Evolutionary conservation across 768 basidiomycete genomes (phyloP), one percentile per base, ranked within the genome.

Genomic region (Tricholoma bakamatsutake): DNA sequence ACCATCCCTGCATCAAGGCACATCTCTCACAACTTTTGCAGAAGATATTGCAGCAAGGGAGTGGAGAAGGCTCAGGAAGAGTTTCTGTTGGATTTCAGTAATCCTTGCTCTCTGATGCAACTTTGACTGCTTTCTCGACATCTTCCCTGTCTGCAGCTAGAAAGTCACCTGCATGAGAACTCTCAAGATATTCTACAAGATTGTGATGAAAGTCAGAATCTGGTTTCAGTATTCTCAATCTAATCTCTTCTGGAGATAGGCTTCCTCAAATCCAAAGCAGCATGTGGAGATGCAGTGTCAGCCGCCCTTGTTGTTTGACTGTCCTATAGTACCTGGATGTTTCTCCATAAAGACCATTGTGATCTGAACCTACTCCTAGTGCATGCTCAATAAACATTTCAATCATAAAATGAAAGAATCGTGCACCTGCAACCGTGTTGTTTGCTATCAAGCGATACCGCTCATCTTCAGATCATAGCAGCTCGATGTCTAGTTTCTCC

Each of bases 281-380:
- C 46, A 69, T 17, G 51, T 71, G 71, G 0, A 69, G 42, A 56
- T 71, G 69, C 0, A 71, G 49, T 0, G 66, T 70, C 0, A 67
- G 48, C 0, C 64, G 51, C 0, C 68, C 69, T 56, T 72, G 71
- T 33, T 66, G 61, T 47, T 73, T 67, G 0, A 71, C 69, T 0
- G 67, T 69, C 5, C 69, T 69, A 58, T 71, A 73, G 24, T 70
- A 69, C 0, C 56, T 64, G 0, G 55, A 33, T 0, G 65, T 62
- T 0, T 65, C 47, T 10, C 73, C 70, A 64, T 61, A 74, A 1
- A 51, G 11, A 37, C 50, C 50, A 3, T 2, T n/a, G 4, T 51
- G 33, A 8, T 34, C 15, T 5, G 18, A 13, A 4, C 50, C 50
- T 18, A 37, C 17, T 64, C 50, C 63, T 1, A 71, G 55, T 0